Evolutionary conservation across 176 grass and related monocot species (phyloP).

Genomic region (Tuctoria greenei): DNA sequence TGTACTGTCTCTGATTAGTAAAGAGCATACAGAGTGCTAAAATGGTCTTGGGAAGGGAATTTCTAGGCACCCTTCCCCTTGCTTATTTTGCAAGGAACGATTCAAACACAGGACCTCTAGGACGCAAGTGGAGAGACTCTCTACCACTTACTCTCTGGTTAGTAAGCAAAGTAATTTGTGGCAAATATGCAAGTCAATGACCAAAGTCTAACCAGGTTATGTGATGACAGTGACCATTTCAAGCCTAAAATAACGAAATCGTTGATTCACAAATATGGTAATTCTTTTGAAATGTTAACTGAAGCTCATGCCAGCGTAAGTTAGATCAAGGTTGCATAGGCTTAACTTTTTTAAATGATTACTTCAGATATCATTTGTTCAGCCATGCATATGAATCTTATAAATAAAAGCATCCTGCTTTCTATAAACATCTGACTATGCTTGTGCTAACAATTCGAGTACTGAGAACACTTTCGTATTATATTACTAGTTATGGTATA

Average conservation of each 20-base stretch:
- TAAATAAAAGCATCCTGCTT: slow-evolving; percentile 1
- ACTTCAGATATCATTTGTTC: slow-evolving; percentile 1
- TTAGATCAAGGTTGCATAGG: neutral
- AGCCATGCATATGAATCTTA: slow-evolving; percentile 20
- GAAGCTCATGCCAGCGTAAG: neutral
- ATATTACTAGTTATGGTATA: slow-evolving; percentile 15
- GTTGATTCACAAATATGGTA: slow-evolving; percentile 8
- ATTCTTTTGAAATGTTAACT: slow-evolving; percentile 1
- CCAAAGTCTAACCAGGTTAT: slow-evolving; percentile 12
- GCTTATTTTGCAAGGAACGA: too few relatives aligned
- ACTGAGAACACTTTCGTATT: slow-evolving; percentile 13
- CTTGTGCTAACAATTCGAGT: slow-evolving; percentile 10
- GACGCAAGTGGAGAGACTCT: too few relatives aligned
- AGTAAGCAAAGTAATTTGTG: slow-evolving; percentile 18
- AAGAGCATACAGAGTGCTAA: too few relatives aligned
- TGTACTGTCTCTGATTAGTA: slow-evolving; percentile 14
- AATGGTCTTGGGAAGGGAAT: too few relatives aligned
- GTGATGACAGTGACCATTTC: slow-evolving; percentile 13
- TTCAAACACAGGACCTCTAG: too few relatives aligned
- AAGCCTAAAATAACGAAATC: slow-evolving; percentile 8
- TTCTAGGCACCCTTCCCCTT: too few relatives aligned
- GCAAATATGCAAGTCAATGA: slow-evolving; percentile 4
- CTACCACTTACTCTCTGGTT: neutral
- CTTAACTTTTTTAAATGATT: slow-evolving; percentile 5
- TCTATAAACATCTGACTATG: neutral